A percentile compares a stretch with the other conserved stretches of the same genome.
Evolutionary conservation across 1,139 yeast genomes (phyloP).

Genomic region (Yamadazyma friedrichii): DNA sequence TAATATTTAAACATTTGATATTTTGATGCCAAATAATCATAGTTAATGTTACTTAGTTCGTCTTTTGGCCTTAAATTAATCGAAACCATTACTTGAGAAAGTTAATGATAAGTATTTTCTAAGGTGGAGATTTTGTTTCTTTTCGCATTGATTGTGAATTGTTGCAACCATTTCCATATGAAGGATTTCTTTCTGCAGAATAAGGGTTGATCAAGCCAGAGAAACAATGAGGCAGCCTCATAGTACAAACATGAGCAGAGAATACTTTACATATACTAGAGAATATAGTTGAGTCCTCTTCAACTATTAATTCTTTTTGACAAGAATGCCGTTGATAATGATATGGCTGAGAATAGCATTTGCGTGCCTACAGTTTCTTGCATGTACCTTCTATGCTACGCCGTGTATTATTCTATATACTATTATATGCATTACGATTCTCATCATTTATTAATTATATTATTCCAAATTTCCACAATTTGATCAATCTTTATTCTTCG

Average conservation of each 20-base stretch:
- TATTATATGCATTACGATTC: not conserved
- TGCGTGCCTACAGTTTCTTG: no score
- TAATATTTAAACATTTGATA: conserved; percentile 40
- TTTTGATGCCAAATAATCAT: conserved; percentile 35
- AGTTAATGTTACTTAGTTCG: conserved; percentile 24
- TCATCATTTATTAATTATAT: not conserved
- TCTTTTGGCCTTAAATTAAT: conserved; percentile 12
- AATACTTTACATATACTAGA: no score
- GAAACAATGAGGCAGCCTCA: no score
- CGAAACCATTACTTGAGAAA: conserved; percentile 7
- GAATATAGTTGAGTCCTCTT: no score
- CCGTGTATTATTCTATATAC: not conserved
- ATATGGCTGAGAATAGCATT: no score
- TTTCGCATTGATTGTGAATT: conserved; percentile 4
- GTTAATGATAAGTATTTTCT: not conserved
- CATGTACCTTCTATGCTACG: no score
- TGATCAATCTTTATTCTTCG: conserved; percentile 19
- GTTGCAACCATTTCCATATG: conserved; percentile 1
- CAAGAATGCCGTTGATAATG: no score
- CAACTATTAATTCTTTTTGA: no score
- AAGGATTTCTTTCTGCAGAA: no score
- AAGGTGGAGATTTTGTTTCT: not conserved
- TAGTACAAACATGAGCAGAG: no score
- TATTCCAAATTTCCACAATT: conserved; percentile 5
- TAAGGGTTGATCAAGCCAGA: no score